These are phyloP conservation scores for Cucurbitaria berberidis DNA, from an alignment of 2,329 filamentous ascomycete genomes.

Conservation along the genomic window DNA sequence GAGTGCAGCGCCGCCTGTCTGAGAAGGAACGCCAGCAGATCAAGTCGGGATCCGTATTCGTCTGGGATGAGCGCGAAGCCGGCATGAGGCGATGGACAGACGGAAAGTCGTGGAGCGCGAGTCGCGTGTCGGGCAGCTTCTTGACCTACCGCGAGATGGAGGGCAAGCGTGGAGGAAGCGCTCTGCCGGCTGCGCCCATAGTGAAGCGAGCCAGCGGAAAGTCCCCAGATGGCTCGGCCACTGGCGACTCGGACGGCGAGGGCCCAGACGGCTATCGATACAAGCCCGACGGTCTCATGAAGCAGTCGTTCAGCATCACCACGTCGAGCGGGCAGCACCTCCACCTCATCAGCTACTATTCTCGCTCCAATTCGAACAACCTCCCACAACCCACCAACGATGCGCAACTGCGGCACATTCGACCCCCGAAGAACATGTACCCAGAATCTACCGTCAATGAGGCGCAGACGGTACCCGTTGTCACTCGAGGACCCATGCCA, in stretches of 20 bases:
- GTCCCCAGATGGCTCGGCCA: conserved; percentile 81
- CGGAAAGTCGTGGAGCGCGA: conserved; percentile 98
- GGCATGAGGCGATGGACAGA: conserved; percentile 99
- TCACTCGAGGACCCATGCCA: conserved; percentile 75
- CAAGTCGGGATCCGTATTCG: conserved; percentile 94
- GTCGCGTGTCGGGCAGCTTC: conserved; percentile 95
- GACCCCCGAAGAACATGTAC: conserved; percentile 93
- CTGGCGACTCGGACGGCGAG: conserved; percentile 82
- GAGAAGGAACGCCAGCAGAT: conserved; percentile 98
- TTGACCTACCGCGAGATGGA: conserved; percentile 99
- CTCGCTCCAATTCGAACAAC: conserved; percentile 76
- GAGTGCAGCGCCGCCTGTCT: conserved; percentile 89
- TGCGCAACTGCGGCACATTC: conserved; percentile 77
- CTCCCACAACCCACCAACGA: conserved; percentile 84
- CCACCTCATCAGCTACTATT: conserved; percentile 97
- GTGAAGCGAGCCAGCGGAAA: conserved; percentile 62
- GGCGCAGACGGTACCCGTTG: conserved; percentile 76
- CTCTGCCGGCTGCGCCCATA: conserved; percentile 54
- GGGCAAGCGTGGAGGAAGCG: conserved; percentile 87
- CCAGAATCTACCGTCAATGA: conserved; percentile 94
- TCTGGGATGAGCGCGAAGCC: conserved; percentile 99
- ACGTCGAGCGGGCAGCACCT: conserved; percentile 89
- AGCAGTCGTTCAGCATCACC: conserved; percentile 99
- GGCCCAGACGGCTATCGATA: conserved; percentile 54
- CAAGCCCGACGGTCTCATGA: conserved; percentile 96